Conservation (phyloP, 1,139 yeast species). For the Blastobotrys ciferrii region DNA sequence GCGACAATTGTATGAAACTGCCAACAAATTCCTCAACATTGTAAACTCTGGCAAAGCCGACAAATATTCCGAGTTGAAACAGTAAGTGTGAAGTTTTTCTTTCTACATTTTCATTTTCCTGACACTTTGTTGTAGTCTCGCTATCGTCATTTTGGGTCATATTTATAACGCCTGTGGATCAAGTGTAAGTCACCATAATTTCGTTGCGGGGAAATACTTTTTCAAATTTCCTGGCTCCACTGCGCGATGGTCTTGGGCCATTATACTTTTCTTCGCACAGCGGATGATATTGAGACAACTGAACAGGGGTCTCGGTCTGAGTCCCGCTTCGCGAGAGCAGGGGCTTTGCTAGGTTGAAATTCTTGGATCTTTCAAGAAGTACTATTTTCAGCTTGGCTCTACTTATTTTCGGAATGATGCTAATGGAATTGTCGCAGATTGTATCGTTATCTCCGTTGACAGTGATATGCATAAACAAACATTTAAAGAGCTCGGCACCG, state of each 20-base stretch:
- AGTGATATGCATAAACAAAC: slow-evolving; percentile 32
- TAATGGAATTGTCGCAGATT: slow-evolving; percentile 22
- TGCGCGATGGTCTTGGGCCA: too few species aligned
- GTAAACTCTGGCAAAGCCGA: slow-evolving; percentile 32
- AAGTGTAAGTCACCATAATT: slow-evolving; percentile 25
- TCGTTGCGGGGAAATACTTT: neutral
- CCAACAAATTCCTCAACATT: slow-evolving; percentile 25
- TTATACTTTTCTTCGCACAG: too few species aligned
- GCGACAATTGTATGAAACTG: slow-evolving; percentile 32
- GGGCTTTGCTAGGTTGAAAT: too few species aligned
- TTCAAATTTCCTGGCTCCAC: too few species aligned
- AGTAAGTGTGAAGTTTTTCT: too few species aligned
- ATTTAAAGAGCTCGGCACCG: slow-evolving; percentile 28
- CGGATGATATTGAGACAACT: too few species aligned
- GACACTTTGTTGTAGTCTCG: slow-evolving; percentile 27
- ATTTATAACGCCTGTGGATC: slow-evolving; percentile 23
- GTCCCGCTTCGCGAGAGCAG: too few species aligned
- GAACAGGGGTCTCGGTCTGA: too few species aligned
- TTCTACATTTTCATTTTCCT: too few species aligned
- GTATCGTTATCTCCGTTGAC: slow-evolving; percentile 36
- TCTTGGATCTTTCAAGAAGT: too few species aligned
- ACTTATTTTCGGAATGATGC: too few species aligned
- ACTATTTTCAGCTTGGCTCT: too few species aligned
- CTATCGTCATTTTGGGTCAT: slow-evolving; percentile 27
- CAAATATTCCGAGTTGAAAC: slow-evolving; percentile 30